Base-by-base conservation (phyloP, 1,284 basidiomycete species). In the Ustilago vetiveriae region DNA sequence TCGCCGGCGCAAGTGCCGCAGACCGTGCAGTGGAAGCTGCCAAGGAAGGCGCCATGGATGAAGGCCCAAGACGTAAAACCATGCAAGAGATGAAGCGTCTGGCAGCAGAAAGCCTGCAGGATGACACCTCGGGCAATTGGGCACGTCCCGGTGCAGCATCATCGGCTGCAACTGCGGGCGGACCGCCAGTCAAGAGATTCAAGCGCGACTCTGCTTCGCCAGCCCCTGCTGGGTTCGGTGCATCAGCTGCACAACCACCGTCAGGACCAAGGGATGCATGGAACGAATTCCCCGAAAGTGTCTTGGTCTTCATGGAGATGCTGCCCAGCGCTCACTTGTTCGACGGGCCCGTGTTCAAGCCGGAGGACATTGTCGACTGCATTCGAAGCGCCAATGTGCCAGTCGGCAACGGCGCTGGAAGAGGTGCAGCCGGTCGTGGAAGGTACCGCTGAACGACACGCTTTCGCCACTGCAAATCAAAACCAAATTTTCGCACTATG, bases 191-290 rank as follows among this genome's bases (percentile, higher is more conserved):
- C 1, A 64, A 64, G 45, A 55, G 38, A 38, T 65, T 70, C 83
- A 84, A 75, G 65, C 64, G 88, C 88, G 37, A 85, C 30, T 54
- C 72, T n/a, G 52, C 63, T 6, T 71, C 51, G 84, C 38, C 86
- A 87, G 49, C 47, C 19, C 75, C 59, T 2, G 13, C 38, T 5
- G 53, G 36, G 16, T 52, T 54, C 40, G 39, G 35, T 2, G 29
- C 32, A 23, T n/a, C 24, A 1, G 29, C 14, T 19, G 47, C 46
- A 1, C 26, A 41, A 17, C 47, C 32, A 6, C 36, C 19, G 17
- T n/a, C 23, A 13, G 39, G 49, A 16, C 49, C 50, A 13, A 48
- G 54, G 13, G 56, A 63, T 36, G 59, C 46, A 13, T 66, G 59
- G 35, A 22, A 52, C 14, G 68, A 72, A 24, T 58, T 74, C 39